Evolutionary conservation across 768 basidiomycete genomes (phyloP), one percentile per base, ranked within the genome.

Genomic region (Lactifluus pinguis): DNA sequence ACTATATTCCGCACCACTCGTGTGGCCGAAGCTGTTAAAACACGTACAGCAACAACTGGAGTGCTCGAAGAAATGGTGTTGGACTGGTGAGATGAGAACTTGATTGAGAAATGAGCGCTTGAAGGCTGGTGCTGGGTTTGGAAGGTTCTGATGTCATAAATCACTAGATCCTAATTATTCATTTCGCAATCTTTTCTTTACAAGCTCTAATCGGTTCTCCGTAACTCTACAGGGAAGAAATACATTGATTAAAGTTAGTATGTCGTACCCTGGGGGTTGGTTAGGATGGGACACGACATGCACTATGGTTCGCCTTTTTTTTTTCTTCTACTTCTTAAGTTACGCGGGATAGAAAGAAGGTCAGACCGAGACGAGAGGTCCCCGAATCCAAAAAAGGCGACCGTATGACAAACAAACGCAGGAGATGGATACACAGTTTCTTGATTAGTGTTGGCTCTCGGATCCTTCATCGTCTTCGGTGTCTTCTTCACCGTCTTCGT

Each of bases 391-490:
- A 38, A 25, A 25, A 25, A 57, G 51, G 41, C 0, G 47, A 45
- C 14, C 8, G 9, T 19, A 32, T 39, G 19, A 30, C 21, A 44
- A 29, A 30, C 21, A 44, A 29, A 47, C 34, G 44, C 6, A 30
- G 6, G 30, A 39, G 44, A 55, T 29, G 44, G 34, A 49, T 30
- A 41, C 9, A 21, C 25, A 25, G 25, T 25, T 25, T n/a, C n/a
- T n/a, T 19, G 44, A 17, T 44, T 52, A 66, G 36, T 57, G 56
- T 51, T 63, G 59, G 39, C 55, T 39, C 25, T 66, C 65, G 29
- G 62, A 57, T 15, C 59, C 65, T 11, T 68, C 68, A 30, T 69
- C 69, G 30, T 66, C 63, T 21, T 66, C 68, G 3, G 64, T 66
- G 39, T 59, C 63, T 25, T 47, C 45, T 8, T 45, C 19, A 1